phyloP scores from a whole-genome alignment of 2,329 filamentous ascomycete genomes.

The Xylariaceae sp. region DNA sequence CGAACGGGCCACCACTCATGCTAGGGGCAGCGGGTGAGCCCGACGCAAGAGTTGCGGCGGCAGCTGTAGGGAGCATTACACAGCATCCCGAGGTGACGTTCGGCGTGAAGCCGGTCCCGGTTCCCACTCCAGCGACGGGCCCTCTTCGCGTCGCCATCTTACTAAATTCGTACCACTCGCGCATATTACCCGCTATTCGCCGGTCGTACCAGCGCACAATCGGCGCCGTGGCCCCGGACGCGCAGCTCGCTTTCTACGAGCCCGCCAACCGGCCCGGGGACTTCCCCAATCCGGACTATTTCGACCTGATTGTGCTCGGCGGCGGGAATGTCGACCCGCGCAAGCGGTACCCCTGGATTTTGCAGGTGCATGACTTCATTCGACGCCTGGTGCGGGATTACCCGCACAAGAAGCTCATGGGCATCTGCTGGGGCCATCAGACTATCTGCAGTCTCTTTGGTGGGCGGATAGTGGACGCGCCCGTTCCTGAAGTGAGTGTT shows the following conservation, averaged over 20 bases:
- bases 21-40: not conserved
- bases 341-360: constrained; percentile 37
- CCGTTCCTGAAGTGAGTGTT: constrained; percentile 34
- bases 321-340: constrained; percentile 40
- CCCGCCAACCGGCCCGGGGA: constrained; percentile 32
- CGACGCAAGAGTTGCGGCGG: not conserved
- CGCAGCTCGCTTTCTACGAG: constrained; percentile 34
- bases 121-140: not conserved
- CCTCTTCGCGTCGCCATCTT: constrained; percentile 34
- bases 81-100: constrained; percentile 2
- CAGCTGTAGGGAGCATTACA: not conserved
- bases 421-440: constrained; percentile 47
- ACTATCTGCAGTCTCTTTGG: constrained; percentile 38
- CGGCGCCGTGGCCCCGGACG: constrained; percentile 28
- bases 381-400: constrained; percentile 30
- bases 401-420: constrained; percentile 34
- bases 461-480: constrained; percentile 35
- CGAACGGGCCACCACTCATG: not conserved
- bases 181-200: constrained; percentile 33
- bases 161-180: constrained; percentile 37
- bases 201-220: constrained; percentile 35
- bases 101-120: not conserved
- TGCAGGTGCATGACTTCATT: constrained; percentile 38
- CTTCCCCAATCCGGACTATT: constrained; percentile 36
- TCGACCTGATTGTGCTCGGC: constrained; percentile 41